These are phyloP conservation scores for Cucurbita moschata DNA, from an alignment of 306 rosid genomes.

Conservation along the genomic window DNA sequence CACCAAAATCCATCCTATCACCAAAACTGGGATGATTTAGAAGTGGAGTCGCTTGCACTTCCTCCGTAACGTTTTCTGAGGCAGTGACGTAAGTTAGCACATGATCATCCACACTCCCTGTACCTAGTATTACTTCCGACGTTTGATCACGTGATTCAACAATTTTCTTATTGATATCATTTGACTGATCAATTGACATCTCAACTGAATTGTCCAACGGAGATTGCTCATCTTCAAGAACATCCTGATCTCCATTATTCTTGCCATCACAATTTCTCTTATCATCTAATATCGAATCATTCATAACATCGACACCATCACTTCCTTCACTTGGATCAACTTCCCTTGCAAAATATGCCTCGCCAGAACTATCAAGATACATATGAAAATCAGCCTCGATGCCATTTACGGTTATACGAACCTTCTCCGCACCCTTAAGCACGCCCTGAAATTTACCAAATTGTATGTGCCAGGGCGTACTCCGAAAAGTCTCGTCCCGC, in stretches of 20 bases:
- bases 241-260: background rate
- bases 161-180: background rate
- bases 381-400: constrained; percentile 74
- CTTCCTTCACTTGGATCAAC: constrained; percentile 15
- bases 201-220: background rate
- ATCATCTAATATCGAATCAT: background rate
- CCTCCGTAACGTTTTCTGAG: background rate
- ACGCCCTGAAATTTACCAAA: constrained; percentile 99
- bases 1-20: background rate
- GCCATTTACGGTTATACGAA: constrained; percentile 65
- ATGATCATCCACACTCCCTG: constrained; percentile 1
- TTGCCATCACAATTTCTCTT: background rate
- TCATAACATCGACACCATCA: background rate
- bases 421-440: constrained; percentile 72
- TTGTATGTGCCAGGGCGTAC: constrained; percentile 89
- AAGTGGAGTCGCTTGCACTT: background rate
- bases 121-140: background rate
- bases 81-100: background rate
- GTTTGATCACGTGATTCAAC: background rate
- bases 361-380: constrained; percentile 92
- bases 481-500: constrained; percentile 78
- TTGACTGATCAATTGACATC: background rate
- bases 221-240: background rate
- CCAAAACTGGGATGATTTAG: background rate
- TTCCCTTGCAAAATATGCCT: constrained; percentile 78